These are phyloP conservation scores for Lecanicillium sp. DNA, from an alignment of 2,329 filamentous ascomycete species.

Conservation along the genomic window DNA sequence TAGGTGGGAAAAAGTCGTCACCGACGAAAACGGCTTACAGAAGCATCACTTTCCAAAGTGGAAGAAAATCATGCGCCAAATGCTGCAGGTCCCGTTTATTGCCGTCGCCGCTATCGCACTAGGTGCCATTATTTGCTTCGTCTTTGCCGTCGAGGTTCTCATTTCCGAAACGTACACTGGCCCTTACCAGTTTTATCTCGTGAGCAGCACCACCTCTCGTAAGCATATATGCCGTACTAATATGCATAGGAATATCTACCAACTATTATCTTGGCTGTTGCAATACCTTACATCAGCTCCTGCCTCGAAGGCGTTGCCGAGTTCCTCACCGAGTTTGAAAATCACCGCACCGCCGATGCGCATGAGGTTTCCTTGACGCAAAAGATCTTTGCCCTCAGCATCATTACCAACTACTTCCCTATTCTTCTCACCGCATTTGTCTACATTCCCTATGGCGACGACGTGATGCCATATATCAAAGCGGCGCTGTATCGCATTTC, in stretches of 20 bases:
- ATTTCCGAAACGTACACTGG: constrained; percentile 69
- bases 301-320: constrained; percentile 57
- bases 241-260: constrained; percentile 57
- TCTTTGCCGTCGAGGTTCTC: constrained; percentile 68
- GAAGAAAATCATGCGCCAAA: constrained; percentile 57
- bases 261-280: constrained; percentile 60
- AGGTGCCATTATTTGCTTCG: constrained; percentile 58
- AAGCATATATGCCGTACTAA: not conserved
- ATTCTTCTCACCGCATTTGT: constrained; percentile 72
- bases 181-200: constrained; percentile 57
- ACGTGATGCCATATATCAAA: constrained; percentile 61
- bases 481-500: constrained; percentile 45
- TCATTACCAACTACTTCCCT: constrained; percentile 72
- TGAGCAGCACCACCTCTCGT: constrained; percentile 21
- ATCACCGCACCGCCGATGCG: constrained; percentile 63
- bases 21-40: constrained; percentile 56
- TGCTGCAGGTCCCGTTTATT: constrained; percentile 64
- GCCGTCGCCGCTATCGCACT: constrained; percentile 49
- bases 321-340: constrained; percentile 61
- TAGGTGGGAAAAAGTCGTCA: constrained; percentile 50
- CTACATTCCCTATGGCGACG: constrained; percentile 66
- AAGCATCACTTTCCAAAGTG: constrained; percentile 55
- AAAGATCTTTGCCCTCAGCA: constrained; percentile 71
- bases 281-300: constrained; percentile 57
- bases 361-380: constrained; percentile 64